Base-by-base conservation (phyloP, 495 filamentous ascomycete species). In the Hypoxylon fuscum region DNA sequence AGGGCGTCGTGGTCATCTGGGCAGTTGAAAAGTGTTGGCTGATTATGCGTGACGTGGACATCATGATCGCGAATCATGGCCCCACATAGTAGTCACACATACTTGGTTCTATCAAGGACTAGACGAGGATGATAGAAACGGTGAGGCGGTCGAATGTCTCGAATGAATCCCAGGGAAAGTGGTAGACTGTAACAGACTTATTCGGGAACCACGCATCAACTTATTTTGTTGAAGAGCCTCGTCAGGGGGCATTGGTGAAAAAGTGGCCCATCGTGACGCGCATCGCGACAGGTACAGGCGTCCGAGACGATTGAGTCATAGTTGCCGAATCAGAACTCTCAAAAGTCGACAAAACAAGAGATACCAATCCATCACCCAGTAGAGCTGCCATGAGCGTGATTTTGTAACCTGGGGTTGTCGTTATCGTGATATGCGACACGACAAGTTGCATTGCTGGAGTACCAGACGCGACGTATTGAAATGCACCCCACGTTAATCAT, bases 1-100 rank as follows among this genome's bases (percentile, higher is more conserved):
- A 53, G 27, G 14, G 55, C 55, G 45, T 57, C 52, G 52, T 66
- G 63, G 56, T 50, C 51, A 58, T 54, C 52, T 15, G 40, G 11
- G 35, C n/a, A 27, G 40, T 45, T 54, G 57, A 57, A 12, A 43
- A 54, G 45, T 49, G 63, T 35, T 66, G 53, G 48, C 63, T 18
- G 52, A 66, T 61, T 41, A 41, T 48, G 57, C n/a, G 52, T 66
- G 63, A 66, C 63, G 63, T 66, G 63, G 57, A 66, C 63, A 66
- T 43, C 52, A 21, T 45, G 27, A 66, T 37, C 41, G 47, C 63
- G 56, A 66, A 66, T 61, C 51, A 57, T 40, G 40, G 53, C 63
- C 56, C 42, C 48, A 51, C 63, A 66, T 31, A 47, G 41, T 1
- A 20, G 23, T 52, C 25, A 41, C 44, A 38, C 37, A 29, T 34